phyloP scores from a whole-genome alignment of 2,329 filamentous ascomycete species.

The Pestalotiopsis sp. region DNA sequence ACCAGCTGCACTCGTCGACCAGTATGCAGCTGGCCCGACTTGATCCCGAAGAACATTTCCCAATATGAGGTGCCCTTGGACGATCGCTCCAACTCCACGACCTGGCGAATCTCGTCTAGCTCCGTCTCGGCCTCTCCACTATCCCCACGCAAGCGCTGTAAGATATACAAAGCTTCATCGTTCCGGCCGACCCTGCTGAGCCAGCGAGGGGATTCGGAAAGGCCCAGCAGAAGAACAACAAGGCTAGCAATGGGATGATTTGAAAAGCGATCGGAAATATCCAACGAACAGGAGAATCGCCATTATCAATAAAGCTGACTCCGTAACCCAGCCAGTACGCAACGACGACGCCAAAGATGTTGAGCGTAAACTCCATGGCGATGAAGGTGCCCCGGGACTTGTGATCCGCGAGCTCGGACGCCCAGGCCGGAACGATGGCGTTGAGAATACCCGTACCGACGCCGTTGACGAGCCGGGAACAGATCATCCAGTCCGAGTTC shows the following conservation, averaged over 20 bases:
- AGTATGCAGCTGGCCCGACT: conserved; percentile 66
- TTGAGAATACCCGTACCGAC: conserved; percentile 72
- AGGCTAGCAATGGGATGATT: conserved; percentile 62
- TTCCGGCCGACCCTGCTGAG: conserved; percentile 67
- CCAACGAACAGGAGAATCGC: conserved; percentile 63
- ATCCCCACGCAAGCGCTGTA: conserved; percentile 65
- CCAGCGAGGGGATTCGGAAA: conserved; percentile 71
- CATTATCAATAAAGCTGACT: conserved; percentile 61
- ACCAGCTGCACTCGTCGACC: conserved; percentile 70
- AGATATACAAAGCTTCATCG: conserved; percentile 68
- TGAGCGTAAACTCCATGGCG: conserved; percentile 73
- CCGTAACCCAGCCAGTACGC: conserved; percentile 65
- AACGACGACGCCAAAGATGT: conserved; percentile 70
- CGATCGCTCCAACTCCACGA: conserved; percentile 64
- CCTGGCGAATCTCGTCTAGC: conserved; percentile 68
- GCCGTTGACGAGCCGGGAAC: conserved; percentile 62
- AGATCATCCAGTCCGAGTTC: conserved; percentile 72
- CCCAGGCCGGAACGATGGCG: conserved; percentile 72
- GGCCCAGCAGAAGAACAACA: conserved; percentile 62
- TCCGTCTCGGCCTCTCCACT: conserved; percentile 62
- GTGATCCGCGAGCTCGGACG: conserved; percentile 69
- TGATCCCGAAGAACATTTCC: conserved; percentile 68
- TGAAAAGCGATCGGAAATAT: conserved; percentile 73
- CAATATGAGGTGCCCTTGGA: conserved; percentile 60
- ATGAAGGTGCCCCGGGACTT: conserved; percentile 70